Conservation (phyloP, 225 moss, liverwort and hornwort species). For the Physcomitrellopsis africana region DNA sequence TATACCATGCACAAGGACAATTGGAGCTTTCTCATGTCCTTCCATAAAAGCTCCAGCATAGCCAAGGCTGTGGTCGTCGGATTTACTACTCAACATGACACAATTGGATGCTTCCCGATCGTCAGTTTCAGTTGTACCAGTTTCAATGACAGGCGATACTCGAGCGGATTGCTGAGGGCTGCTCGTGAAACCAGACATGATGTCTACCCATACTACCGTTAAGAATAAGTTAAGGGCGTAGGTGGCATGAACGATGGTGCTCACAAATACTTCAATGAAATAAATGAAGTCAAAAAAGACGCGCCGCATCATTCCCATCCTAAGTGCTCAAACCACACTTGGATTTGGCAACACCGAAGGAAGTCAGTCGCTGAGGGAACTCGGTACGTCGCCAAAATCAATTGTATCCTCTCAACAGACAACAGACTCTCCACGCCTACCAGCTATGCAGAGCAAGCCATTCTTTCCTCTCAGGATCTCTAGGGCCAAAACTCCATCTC, state of each 20-base stretch:
- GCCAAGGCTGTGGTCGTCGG: slow-evolving; percentile 17
- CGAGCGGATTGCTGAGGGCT: slow-evolving; percentile 43
- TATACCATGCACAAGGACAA: slow-evolving; percentile 88
- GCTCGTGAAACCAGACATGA: slow-evolving; percentile 27
- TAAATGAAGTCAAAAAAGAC: slow-evolving; percentile 46
- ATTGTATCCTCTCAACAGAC: slow-evolving; percentile 5
- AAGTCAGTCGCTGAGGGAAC: background rate
- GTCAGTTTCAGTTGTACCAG: slow-evolving; percentile 34
- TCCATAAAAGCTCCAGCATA: slow-evolving; percentile 47
- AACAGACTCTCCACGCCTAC: slow-evolving; percentile 13
- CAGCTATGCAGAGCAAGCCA: background rate
- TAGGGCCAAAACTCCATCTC: slow-evolving; percentile 16
- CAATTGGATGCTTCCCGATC: slow-evolving; percentile 22
- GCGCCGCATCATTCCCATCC: slow-evolving; percentile 43
- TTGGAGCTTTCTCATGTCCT: slow-evolving; percentile 71
- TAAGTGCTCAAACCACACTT: slow-evolving; percentile 16
- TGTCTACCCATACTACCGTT: slow-evolving; percentile 49
- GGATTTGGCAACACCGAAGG: slow-evolving; percentile 1
- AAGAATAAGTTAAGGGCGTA: slow-evolving; percentile 39
- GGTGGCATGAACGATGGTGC: slow-evolving; percentile 43
- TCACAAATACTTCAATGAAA: slow-evolving; percentile 56
- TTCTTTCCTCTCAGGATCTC: slow-evolving; percentile 1
- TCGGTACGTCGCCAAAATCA: background rate
- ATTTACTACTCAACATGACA: slow-evolving; percentile 21
- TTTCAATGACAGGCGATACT: slow-evolving; percentile 52